Percentiles rank a stretch among this genome's conserved stretches.
phyloP scores from a whole-genome alignment of 306 rosid species.

The Trifolium subterraneum region DNA sequence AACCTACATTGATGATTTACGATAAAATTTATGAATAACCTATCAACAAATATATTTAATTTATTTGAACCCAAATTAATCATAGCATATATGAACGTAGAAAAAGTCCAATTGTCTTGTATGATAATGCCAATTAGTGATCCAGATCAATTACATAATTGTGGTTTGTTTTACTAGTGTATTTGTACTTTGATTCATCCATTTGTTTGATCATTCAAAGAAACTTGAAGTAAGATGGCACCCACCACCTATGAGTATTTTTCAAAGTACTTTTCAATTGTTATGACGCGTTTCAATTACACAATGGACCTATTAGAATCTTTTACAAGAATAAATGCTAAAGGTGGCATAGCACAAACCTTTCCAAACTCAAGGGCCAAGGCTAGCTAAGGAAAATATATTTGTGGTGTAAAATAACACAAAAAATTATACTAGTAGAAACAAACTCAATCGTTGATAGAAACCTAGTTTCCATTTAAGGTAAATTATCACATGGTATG shows the following conservation, averaged over 20 bases:
- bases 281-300: conserved; percentile 8
- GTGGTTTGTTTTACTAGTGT: conserved; percentile 3
- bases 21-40: too few species aligned
- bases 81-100: too few species aligned
- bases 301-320: conserved; percentile 31
- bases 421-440: conserved; percentile 4
- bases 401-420: conserved; percentile 38
- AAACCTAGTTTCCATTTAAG: conserved; percentile 32
- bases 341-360: conserved; percentile 32
- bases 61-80: too few species aligned
- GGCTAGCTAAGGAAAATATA: neutral
- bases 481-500: conserved; percentile 49
- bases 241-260: conserved; percentile 25
- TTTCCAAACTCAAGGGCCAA: conserved; percentile 21
- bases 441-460: conserved; percentile 23
- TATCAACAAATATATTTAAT: too few species aligned
- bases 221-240: conserved; percentile 41
- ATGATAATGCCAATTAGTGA: too few species aligned
- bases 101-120: too few species aligned
- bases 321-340: conserved; percentile 45
- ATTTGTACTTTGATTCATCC: conserved; percentile 15
- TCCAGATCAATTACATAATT: too few species aligned
- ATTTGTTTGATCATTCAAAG: conserved; percentile 43
- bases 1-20: too few species aligned
- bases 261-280: conserved; percentile 27